Base-by-base conservation (phyloP, 164 flowering plant species). In the Berberis thunbergii region DNA sequence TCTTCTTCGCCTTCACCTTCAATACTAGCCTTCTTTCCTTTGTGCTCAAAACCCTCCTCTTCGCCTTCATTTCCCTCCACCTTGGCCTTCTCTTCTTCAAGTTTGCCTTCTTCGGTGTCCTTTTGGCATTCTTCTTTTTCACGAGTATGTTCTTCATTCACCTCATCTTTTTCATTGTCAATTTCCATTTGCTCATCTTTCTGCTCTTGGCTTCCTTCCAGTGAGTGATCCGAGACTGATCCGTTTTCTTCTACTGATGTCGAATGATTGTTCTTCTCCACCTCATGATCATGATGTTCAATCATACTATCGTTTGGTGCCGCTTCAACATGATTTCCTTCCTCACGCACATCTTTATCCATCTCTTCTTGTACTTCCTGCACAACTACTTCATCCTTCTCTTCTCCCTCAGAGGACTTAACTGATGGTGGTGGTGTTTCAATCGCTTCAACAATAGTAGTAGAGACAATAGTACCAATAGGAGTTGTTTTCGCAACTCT, bases 191-290 rank as follows among this genome's bases (percentile, higher is more conserved):
- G 53, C 3, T 53, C 49, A 26, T 45, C 62, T 50, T 12, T 60
- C n/a, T 45, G 40, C 38, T 74, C 68, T 41, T 67, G 53, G 1
- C 48, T 49, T 43, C 62, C 65, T 67, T 64, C 74, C 48, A 45
- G 70, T 9, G 69, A 60, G 55, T 43, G 40, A 40, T 58, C 45
- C 43, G 57, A 8, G 12, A 11, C 40, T 54, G 7, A n/a, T 65
- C 44, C 59, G 57, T 43, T 59, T 41, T 72, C 69, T 58, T 63
- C 73, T 26, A 69, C 26, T 11, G 49, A 72, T 39, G 69, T 12
- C 13, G 46, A 2, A 45, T 40, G 78, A 26, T 45, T 57, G 10
- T n/a, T 38, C 45, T 64, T 70, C 45, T 67, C 74, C 54, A 62
- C 65, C 13, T 69, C 74, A 26, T 38, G 1, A 1, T 63, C 63